A percentile compares a stretch with the other conserved stretches of the same genome.
phyloP scores from a whole-genome alignment of 345 rosid genomes.

The Sisymbrium irio region DNA sequence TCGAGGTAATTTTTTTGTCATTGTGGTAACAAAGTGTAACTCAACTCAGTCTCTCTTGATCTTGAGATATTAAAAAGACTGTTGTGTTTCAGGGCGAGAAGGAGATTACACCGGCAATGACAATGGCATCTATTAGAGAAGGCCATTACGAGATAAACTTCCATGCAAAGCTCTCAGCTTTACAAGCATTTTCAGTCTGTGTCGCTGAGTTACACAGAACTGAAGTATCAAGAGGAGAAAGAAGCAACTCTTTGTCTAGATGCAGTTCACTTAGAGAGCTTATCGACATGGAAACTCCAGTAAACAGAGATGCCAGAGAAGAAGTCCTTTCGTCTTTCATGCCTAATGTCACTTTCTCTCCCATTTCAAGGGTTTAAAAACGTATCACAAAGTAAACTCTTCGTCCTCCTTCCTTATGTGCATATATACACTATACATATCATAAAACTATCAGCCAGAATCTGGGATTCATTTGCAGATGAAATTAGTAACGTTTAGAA shows the following conservation, averaged over 20 bases:
- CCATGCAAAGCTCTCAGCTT: slow-evolving; percentile 77
- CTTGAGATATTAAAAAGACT: neutral
- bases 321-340: slow-evolving; percentile 50
- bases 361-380: slow-evolving; percentile 72
- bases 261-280: slow-evolving; percentile 65
- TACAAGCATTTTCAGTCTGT: slow-evolving; percentile 92
- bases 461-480: neutral
- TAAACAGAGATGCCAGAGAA: slow-evolving; percentile 34
- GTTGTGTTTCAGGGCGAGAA: slow-evolving; percentile 56
- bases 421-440: slow-evolving; percentile 2
- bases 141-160: slow-evolving; percentile 60
- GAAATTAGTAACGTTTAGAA: neutral
- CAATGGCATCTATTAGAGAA: slow-evolving; percentile 50
- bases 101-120: slow-evolving; percentile 39
- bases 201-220: slow-evolving; percentile 65
- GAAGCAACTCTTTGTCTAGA: slow-evolving; percentile 36
- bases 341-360: slow-evolving; percentile 84
- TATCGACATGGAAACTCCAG: slow-evolving; percentile 57
- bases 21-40: neutral
- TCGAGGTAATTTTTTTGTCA: slow-evolving; percentile 47
- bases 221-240: slow-evolving; percentile 37
- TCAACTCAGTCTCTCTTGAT: neutral
- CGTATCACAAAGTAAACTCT: slow-evolving; percentile 8
- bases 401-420: neutral
- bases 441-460: slow-evolving; percentile 6